Base-by-base conservation (phyloP, 2,329 filamentous ascomycete species). In the Cytospora piceicola region DNA sequence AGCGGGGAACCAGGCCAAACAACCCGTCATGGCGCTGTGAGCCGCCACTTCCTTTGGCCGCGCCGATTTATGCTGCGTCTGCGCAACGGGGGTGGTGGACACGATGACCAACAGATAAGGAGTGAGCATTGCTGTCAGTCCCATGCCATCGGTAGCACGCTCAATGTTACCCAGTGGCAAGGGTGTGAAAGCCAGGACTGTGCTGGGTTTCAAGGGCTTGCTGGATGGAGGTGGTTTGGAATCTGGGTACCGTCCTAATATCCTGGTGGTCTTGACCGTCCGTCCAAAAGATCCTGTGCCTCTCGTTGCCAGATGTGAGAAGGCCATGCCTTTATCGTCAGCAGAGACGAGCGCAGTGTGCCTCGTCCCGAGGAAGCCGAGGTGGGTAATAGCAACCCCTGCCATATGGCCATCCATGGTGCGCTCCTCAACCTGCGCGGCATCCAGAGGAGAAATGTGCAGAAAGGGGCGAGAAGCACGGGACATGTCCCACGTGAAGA, bases 91-190 rank as follows among this genome's bases (percentile, higher is more conserved):
- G 0, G 94, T 99, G 0, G 95, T 99, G 0, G 96, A 99, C 15
- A 99, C 95, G 71, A 99, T 94, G 46, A 99, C 95, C 49, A 99
- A 82, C 5, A 99, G 82, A 77, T 99, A 98, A 0, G 95, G 95
- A 0, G 95, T 99, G 64, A 99, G 82, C 84, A 99, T 93, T 6
- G 96, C 96, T 53, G 96, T 97, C 64, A 99, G 79, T 0, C 95
- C 95, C 81, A 99, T 87, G 3, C 85, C 83, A 75, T 99, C 95
- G 3, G 93, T 96, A 7, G 89, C 85, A 70, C 94, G 90, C 74
- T 97, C 94, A 3, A 96, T 88, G 73, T 98, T 99, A n/a, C 95
- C 95, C 0, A 99, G 83, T 0, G 96, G 95, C 39, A 98, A 81
- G 14, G 95, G 89, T 4, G 93, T 89, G 77, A 99, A 98, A 0